Base-by-base conservation (phyloP, 2,329 filamentous ascomycete species). In the Fusarium sp. region DNA sequence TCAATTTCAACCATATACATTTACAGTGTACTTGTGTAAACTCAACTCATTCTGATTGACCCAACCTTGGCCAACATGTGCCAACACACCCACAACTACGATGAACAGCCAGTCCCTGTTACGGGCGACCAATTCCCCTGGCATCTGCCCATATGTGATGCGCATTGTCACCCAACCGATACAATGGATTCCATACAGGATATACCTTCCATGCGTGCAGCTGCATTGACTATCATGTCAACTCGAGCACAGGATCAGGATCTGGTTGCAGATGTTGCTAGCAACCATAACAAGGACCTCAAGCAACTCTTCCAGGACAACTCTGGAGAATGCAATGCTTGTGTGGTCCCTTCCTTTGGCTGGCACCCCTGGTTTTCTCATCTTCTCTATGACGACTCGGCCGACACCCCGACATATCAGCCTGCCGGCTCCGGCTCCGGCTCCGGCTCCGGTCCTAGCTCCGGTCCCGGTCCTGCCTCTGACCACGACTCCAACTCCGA, bases 341-440 rank as follows among this genome's bases (percentile, higher is more conserved):
- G 40, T 24, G 73, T 85, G 54, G 74, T 95, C 6, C 91, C 93
- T 0, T 89, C 90, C n/a, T 95, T 95, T 80, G 93, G 93, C 22
- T 95, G 92, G 92, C 93, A 96, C 77, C 93, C 93, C 2, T 96
- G 93, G 93, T 95, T 95, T 79, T 91, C 92, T 2, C 85, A 95
- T 78, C 90, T 93, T 70, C 85, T 96, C 74, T 93, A 90, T 76
- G 87, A 90, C 74, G 89, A 93, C 77, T 79, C 77, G 22, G 77
- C 76, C 40, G 30, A 77, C 30, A 73, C 75, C 49, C 76, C 78
- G 32, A 83, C 82, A 0, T 85, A 82, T 63, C 77, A 79, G 57
- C 71, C 75, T 7, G 46, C 77, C 69, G 42, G 63, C 56, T 60
- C 72, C 58, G 59, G 29, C 9, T 6, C 61, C 30, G 59, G 9